Evolutionary conservation across 2,329 filamentous ascomycete genomes (phyloP), one percentile per base, ranked within the genome.

Genomic region (Dothidotthia symphoricarpi): DNA sequence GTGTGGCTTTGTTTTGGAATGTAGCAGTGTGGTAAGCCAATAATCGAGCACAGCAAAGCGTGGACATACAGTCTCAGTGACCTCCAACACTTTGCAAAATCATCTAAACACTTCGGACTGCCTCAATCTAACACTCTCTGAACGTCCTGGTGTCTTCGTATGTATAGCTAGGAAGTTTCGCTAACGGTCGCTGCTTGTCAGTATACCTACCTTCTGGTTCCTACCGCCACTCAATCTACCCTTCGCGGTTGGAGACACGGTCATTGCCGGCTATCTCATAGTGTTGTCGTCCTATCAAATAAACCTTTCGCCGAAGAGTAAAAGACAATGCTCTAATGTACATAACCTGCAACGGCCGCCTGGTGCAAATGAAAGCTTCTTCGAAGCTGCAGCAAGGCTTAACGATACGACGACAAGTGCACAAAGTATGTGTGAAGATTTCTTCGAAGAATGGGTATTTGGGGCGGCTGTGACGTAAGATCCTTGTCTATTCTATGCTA

Each of bases 311-410:
- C 46, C 51, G 9, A 42, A 40, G 12, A 32, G 11, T 3, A 31
- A 24, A 9, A n/a, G 14, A 2, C 24, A 16, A 6, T 53, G 49
- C 27, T 12, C 24, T 10, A 27, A 29, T 15, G 29, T 15, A 6
- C 27, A 43, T 14, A 16, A 26, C 11, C 29, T 30, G 34, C 24
- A 38, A 11, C 34, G 32, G 24, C 47, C 45, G 17, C 6, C 31
- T 10, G 54, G 56, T 2, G 38, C 39, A 13, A 57, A 58, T 30
- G 57, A 61, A 31, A 60, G 54, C 39, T 62, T 62, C 34, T 62
- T 61, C 24, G 45, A 53, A 13, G 49, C 49, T 10, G 44, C 51
- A 5, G 56, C 47, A 12, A 41, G 54, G 24, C 45, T 59, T 2
- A 60, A 62, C 27, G 37, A 13, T 2, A 58, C 57, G 6, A 28